Evolutionary conservation across 805 yeast species (phyloP).

Genomic region (Isabelozyma pseudorhagii): DNA sequence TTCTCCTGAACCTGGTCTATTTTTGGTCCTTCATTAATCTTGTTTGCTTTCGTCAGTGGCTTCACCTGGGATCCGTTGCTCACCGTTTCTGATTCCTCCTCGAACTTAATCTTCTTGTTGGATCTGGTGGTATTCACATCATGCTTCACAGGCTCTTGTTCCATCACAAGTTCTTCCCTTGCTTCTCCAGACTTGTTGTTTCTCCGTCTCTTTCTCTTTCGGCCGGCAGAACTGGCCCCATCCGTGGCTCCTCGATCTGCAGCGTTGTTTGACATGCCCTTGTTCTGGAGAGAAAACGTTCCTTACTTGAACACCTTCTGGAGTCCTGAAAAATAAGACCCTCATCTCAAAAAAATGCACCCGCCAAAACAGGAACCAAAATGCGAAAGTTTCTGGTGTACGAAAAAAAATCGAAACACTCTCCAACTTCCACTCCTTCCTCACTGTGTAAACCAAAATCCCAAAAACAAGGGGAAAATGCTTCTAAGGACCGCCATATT

Average conservation of each 20-base stretch:
- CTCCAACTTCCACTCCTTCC: not conserved
- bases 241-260: slow-evolving; percentile 1
- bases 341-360: not conserved
- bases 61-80: not conserved
- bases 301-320: too few relatives aligned
- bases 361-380: not conserved
- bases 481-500: not conserved
- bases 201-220: slow-evolving; percentile 30
- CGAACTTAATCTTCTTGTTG: slow-evolving; percentile 16
- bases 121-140: slow-evolving; percentile 8
- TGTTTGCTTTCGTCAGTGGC: not conserved
- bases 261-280: slow-evolving; percentile 8
- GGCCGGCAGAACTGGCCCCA: slow-evolving; percentile 1
- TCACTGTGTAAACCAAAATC: not conserved
- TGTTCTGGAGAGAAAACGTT: not conserved
- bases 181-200: slow-evolving; percentile 14
- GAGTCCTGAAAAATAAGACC: not conserved
- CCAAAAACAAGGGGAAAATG: not conserved
- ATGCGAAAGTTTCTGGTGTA: not conserved
- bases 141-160: slow-evolving; percentile 6
- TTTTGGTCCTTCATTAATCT: not conserved
- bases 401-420: not conserved
- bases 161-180: not conserved
- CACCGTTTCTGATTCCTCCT: slow-evolving; percentile 6
- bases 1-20: not conserved